Evolutionary conservation across 345 rosid species (phyloP).

Genomic region (Aquilaria sinensis): DNA sequence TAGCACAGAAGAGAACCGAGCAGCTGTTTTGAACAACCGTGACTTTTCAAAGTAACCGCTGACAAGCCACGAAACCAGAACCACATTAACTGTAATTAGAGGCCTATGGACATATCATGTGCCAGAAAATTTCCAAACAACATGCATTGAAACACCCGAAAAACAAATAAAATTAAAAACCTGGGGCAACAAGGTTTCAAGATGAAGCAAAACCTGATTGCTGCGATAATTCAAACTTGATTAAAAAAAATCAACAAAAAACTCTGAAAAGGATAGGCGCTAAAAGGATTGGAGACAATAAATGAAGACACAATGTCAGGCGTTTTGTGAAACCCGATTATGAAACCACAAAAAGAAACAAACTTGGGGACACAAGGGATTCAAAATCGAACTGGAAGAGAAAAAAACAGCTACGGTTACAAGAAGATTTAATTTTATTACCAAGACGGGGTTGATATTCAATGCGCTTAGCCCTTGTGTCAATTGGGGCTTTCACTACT

Average conservation of each 20-base stretch:
- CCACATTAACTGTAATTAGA: background rate
- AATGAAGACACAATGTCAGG: background rate
- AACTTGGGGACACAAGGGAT: background rate
- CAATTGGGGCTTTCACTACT: background rate
- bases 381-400: background rate
- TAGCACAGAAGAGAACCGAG: background rate
- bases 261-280: background rate
- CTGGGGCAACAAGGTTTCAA: too few species aligned
- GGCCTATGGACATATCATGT: background rate
- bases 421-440: background rate
- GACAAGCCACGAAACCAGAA: background rate
- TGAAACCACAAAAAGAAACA: background rate
- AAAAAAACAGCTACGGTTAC: background rate
- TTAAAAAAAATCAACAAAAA: background rate
- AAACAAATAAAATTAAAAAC: too few species aligned
- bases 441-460: background rate
- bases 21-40: background rate
- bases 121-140: background rate
- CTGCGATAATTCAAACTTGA: too few species aligned
- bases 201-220: too few species aligned
- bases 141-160: too few species aligned
- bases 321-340: background rate
- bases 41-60: background rate
- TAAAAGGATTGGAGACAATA: background rate
- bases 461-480: background rate